Percentiles rank a stretch among this genome's conserved stretches.
These are phyloP conservation scores for Apiotrichum mycotoxinovorans DNA, from an alignment of 1,284 basidiomycete species.

Conservation along the genomic window DNA sequence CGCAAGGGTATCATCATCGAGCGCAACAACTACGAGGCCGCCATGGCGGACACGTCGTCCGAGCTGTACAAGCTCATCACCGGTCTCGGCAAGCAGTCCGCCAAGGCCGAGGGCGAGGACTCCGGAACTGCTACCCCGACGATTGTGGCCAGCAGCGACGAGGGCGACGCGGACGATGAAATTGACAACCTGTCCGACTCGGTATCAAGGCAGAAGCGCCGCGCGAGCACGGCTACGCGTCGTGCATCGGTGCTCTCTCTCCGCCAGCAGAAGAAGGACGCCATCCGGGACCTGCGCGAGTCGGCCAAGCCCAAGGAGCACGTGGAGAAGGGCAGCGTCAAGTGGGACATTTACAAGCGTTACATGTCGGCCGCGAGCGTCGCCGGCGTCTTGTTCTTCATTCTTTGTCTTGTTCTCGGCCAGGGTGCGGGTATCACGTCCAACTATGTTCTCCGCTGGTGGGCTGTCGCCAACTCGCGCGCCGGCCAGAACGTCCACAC, in stretches of 20 bases:
- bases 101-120: slow-evolving; percentile 36
- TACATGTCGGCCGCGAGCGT: slow-evolving; percentile 79
- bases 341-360: slow-evolving; percentile 67
- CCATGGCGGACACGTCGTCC: slow-evolving; percentile 63
- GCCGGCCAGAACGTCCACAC: slow-evolving; percentile 59
- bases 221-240: slow-evolving; percentile 37
- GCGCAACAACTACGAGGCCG: slow-evolving; percentile 63
- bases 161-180: slow-evolving; percentile 25
- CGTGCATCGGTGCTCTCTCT: slow-evolving; percentile 46
- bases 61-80: slow-evolving; percentile 75
- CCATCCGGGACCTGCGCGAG: slow-evolving; percentile 48
- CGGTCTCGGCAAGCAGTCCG: slow-evolving; percentile 53
- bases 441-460: slow-evolving; percentile 69
- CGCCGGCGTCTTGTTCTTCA: slow-evolving; percentile 64
- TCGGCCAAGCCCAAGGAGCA: slow-evolving; percentile 64
- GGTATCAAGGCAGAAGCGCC: slow-evolving; percentile 36
- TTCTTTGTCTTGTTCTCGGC: slow-evolving; percentile 57
- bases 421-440: slow-evolving; percentile 54
- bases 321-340: slow-evolving; percentile 77
- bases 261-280: slow-evolving; percentile 46
- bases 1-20: slow-evolving; percentile 82
- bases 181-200: slow-evolving; percentile 32
- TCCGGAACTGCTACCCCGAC: slow-evolving; percentile 54
- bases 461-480: slow-evolving; percentile 73
- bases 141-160: slow-evolving; percentile 20